Conservation (phyloP, 192 early-diverging fungal species). For the Neocallimastix lanati region DNA sequence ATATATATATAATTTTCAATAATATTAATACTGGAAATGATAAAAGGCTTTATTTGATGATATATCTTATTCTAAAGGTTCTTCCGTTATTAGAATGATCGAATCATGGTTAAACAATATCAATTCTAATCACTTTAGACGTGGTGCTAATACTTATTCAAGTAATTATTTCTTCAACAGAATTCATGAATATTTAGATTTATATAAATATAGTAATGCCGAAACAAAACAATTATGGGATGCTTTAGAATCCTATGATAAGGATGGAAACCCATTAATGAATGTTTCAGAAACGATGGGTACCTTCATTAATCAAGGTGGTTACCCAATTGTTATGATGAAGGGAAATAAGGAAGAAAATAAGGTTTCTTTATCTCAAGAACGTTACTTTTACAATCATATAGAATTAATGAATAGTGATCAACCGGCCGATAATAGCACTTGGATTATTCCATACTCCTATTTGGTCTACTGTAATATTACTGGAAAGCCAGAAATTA, state of each 20-base stretch:
- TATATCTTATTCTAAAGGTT: neutral
- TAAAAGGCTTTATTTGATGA: neutral
- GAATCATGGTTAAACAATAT: neutral
- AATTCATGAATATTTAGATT: neutral
- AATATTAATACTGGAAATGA: too few species aligned
- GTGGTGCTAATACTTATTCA: too few species aligned
- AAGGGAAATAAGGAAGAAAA: neutral
- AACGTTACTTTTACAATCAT: neutral
- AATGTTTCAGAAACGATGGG: neutral
- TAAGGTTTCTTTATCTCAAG: neutral
- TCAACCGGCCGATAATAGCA: neutral
- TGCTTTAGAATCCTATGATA: neutral
- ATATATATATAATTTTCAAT: too few species aligned
- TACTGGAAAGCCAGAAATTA: neutral
- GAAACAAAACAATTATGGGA: neutral
- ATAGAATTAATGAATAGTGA: neutral
- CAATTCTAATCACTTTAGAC: neutral
- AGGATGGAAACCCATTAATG: neutral
- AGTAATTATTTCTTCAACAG: neutral
- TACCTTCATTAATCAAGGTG: neutral
- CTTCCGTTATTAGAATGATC: neutral
- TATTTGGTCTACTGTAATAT: neutral
- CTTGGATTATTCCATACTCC: neutral
- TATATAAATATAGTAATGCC: neutral
- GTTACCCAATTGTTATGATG: neutral